Base-by-base conservation (phyloP, 306 rosid species). In the Fragaria ananassa region DNA sequence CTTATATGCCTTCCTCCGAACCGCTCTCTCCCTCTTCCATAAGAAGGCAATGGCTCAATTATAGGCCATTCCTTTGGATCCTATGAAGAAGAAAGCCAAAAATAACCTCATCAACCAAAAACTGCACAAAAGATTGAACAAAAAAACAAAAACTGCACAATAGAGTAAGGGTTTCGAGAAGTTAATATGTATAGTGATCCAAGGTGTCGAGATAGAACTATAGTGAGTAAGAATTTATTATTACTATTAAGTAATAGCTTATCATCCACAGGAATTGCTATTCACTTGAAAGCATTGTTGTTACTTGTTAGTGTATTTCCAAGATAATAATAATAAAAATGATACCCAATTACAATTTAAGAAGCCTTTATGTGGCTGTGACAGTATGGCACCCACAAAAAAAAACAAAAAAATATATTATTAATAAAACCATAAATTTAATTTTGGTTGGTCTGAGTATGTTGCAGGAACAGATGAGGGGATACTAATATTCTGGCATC, bases 11-110 rank as follows among this genome's bases (percentile, higher is more conserved):
- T 92, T 77, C 96, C 97, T 67, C 98, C 98, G 49, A 87, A 60
- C 76, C 98, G 86, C 88, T 95, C 98, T 78, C 98, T 90, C 19
- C 98, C 98, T 87, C 98, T 87, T 80, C 97, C 98, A 81, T 92
- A 95, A 19, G 97, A 90, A 65, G 98, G 97, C 63, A 95, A 78
- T 17, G 98, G 90, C 83, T 89, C 93, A 72, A 95, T 87, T 79
- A 95, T 63, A 62, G 98, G 97, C 97, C 97, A 95, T 62, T 95
- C 93, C 60, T 84, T 79, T 11, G 80, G 88, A 64, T 95, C 97
- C 98, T 95, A 75, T 41, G 17, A 58, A 76, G 17, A 58, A 76
- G 61, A 58, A 56, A 41, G 72, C n/a, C 1, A 42, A 39, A 56
- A 71, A 46, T 47, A 2, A 54, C 39, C 6, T 70, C 11, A 74